Evolutionary conservation across 2,329 filamentous ascomycete genomes (phyloP), one percentile per base, ranked within the genome.

Genomic region (Tolypocladium ovalisporum): DNA sequence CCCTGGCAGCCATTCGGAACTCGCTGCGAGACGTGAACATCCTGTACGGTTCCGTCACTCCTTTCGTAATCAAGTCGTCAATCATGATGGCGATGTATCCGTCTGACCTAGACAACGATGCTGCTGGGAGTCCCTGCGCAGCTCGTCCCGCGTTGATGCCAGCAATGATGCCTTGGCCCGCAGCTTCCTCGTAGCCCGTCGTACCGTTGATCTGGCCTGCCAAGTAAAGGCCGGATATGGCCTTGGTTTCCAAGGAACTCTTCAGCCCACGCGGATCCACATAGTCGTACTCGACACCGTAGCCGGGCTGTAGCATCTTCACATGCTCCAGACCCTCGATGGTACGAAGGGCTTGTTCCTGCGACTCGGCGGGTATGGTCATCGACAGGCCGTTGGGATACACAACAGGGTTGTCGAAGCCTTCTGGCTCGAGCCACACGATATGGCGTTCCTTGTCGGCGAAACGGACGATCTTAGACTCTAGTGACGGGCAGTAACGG

Each of bases 61-160:
- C 94, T 73, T 97, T 97, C 27, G 93, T 97, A 67, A 96, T 86
- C 40, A 99, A 83, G 70, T 99, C 94, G 72, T 99, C 94, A 66
- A 99, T 92, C 91, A 99, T 96, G 74, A 99, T 88, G 63, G 94
- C 94, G 67, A 99, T 97, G 71, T 97, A 99, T 15, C 90, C 91
- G 70, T 99, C 93, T 1, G 88, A 86, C 62, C 94, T 82, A 9
- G 86, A 86, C 35, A 99, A 76, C 0, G 82, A 82, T 60, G 95
- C 78, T 0, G 85, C 80, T 1, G 78, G 71, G 58, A 87, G 83
- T 1, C 82, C 81, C 60, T 83, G 80, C 0, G 92, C 84, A 1
- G 86, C 81, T n/a, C 94, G 81, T 2, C 93, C 94, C 1, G 94
- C 94, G 67, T 99, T 99, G 66, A 93, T 92, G 36, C 94, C 94